Base-by-base conservation (phyloP, 2,329 filamentous ascomycete genomes). In the Claviceps sp. region DNA sequence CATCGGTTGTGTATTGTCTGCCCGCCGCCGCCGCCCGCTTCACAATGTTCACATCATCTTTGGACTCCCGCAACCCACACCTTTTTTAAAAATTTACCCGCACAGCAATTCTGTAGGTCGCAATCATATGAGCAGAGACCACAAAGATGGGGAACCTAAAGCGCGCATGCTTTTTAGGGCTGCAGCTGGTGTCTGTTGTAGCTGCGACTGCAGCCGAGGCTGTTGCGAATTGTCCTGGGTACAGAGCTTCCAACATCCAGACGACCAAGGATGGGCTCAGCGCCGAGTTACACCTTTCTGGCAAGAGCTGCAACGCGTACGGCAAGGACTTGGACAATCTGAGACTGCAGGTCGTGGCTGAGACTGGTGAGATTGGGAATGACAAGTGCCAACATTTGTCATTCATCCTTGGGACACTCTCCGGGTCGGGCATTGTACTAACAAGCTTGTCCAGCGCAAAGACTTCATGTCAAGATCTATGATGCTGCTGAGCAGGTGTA, bases 261-360 rank as follows among this genome's bases (percentile, higher is more conserved):
- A 66, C 72, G 50, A 76, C 69, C 0, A 60, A 65, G 36, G 70
- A 70, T 49, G 78, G 78, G 4, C 68, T 91, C 48, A 85, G 78
- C 0, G 88, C 86, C 1, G 76, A 84, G 56, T 71, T 94, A 45
- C 73, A 68, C 2, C 74, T 94, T 9, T 83, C 83, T 9, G 86
- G 86, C 0, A 60, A 71, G 11, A 72, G 82, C 11, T 91, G 88
- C 70, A 85, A 90, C 64, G 77, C 80, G 23, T 93, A 90, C 56
- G 87, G 88, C 0, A 49, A 39, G 26, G 53, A 54, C 20, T n/a
- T 54, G 11, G 29, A 54, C 9, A 57, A 59, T 37, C 54, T 68
- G 22, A 60, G 55, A 40, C 50, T 68, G 22, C 52, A 57, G 2
- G 64, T 66, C n/a, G 60, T 62, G 39, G 65, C 65, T 39, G 61